Evolutionary conservation across 208 protist genomes (phyloP).

Genomic region (Trypanosoma congolense): DNA sequence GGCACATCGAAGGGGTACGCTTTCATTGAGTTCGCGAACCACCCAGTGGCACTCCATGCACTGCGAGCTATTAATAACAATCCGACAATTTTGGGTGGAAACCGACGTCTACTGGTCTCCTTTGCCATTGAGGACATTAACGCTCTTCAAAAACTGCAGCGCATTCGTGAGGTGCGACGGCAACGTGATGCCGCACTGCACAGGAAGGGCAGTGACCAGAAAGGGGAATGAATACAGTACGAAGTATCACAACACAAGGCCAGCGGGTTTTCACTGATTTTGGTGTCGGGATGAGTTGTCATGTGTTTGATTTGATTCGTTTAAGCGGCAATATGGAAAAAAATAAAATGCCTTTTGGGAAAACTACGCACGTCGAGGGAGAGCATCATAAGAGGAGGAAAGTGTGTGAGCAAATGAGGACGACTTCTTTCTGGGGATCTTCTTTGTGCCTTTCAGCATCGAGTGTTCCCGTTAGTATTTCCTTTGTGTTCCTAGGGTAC

Average conservation of each 20-base stretch:
- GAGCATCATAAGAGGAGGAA: background rate
- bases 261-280: too few relatives aligned
- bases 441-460: background rate
- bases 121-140: conserved; percentile 90
- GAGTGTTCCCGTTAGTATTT: background rate
- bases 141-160: conserved; percentile 85
- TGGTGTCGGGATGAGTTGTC: too few relatives aligned
- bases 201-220: conserved; percentile 2
- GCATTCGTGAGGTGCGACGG: conserved; percentile 71
- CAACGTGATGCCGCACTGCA: conserved; percentile 24
- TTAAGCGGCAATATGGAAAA: background rate
- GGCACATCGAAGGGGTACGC: conserved; percentile 85
- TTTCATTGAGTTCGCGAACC: conserved; percentile 91
- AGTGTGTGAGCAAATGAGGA: too few relatives aligned
- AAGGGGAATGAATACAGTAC: background rate
- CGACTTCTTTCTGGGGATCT: too few relatives aligned
- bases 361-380: background rate
- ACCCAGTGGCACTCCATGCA: conserved; percentile 82
- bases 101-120: conserved; percentile 84
- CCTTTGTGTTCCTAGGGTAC: background rate
- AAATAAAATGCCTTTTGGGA: background rate
- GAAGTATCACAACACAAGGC: background rate
- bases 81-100: conserved; percentile 81
- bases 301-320: background rate
- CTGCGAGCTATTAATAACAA: conserved; percentile 91